These are phyloP conservation scores for Leccinum obscurum DNA, from an alignment of 768 basidiomycete species.

Conservation along the genomic window DNA sequence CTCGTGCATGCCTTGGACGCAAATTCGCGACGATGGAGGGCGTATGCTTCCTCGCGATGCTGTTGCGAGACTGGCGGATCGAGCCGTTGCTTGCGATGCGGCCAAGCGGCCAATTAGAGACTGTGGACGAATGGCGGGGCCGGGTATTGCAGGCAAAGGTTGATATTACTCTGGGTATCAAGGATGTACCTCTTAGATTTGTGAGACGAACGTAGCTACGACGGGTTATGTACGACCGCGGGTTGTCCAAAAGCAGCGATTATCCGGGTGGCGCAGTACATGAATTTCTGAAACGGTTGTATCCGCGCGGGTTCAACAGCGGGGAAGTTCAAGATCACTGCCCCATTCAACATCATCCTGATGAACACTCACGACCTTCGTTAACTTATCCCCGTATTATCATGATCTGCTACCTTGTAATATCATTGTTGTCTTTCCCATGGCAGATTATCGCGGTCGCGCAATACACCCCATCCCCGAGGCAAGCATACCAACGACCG, in stretches of 20 bases:
- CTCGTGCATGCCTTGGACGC: conserved; percentile 53
- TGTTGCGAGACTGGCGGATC: conserved; percentile 54
- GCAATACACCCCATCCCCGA: conserved; percentile 27
- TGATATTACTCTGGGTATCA: conserved; percentile 16
- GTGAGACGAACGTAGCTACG: conserved; percentile 11
- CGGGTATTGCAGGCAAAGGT: conserved; percentile 23
- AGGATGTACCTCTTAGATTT: conserved; percentile 25
- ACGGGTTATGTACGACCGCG: background rate
- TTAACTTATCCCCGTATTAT: conserved; percentile 18
- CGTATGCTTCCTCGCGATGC: conserved; percentile 50
- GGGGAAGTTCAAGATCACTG: background rate
- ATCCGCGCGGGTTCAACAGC: conserved; percentile 11
- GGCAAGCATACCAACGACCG: conserved; percentile 13
- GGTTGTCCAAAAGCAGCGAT: conserved; percentile 15
- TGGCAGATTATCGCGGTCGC: conserved; percentile 13
- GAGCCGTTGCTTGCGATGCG: conserved; percentile 40
- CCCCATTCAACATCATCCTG: background rate
- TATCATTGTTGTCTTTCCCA: conserved; percentile 15
- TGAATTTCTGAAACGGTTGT: too few relatives aligned
- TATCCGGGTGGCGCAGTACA: background rate
- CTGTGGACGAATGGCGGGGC: conserved; percentile 24
- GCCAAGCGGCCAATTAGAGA: conserved; percentile 15
- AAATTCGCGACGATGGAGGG: conserved; percentile 56
- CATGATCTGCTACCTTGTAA: conserved; percentile 11
- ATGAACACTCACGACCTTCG: conserved; percentile 22